A percentile compares a stretch with the other conserved stretches of the same genome.
Conservation (phyloP, 352 stramenopile species). For the Globisporangium solare region DNA sequence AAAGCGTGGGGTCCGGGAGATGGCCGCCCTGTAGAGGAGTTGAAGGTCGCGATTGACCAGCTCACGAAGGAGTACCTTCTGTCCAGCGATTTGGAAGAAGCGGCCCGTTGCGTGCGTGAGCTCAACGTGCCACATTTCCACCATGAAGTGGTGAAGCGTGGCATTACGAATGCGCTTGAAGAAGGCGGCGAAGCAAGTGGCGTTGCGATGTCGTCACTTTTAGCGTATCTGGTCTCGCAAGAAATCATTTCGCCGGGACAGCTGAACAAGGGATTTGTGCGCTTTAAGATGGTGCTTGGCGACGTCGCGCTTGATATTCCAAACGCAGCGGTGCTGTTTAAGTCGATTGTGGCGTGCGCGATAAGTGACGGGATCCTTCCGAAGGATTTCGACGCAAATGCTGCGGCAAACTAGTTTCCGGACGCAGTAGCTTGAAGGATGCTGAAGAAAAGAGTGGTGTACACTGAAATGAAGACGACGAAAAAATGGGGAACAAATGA, state of each 20-base stretch:
- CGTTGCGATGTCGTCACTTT: conserved; percentile 64
- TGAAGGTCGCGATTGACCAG: conserved; percentile 93
- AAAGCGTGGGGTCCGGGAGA: conserved; percentile 97
- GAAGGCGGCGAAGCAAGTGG: conserved; percentile 39
- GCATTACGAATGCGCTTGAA: conserved; percentile 53
- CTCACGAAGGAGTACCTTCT: conserved; percentile 96
- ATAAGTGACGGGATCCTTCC: conserved; percentile 41
- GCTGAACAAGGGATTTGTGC: conserved; percentile 78
- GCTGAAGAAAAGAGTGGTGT: background rate
- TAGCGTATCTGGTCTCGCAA: conserved; percentile 68
- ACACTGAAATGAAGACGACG: background rate
- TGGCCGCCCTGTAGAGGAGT: conserved; percentile 86
- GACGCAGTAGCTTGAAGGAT: background rate
- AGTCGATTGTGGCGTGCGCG: conserved; percentile 32
- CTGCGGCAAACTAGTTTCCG: conserved; percentile 12
- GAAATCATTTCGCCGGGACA: conserved; percentile 56
- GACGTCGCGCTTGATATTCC: conserved; percentile 70
- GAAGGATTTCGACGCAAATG: conserved; percentile 42
- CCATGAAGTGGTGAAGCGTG: conserved; percentile 94
- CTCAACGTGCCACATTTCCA: conserved; percentile 95
- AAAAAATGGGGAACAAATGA: no score
- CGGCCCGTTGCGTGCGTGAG: conserved; percentile 89
- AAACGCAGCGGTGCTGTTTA: conserved; percentile 43
- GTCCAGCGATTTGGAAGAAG: conserved; percentile 94
- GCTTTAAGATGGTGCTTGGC: conserved; percentile 62